These are phyloP conservation scores for Eucalyptus urophylla DNA, from an alignment of 345 rosid species.

Conservation along the genomic window DNA sequence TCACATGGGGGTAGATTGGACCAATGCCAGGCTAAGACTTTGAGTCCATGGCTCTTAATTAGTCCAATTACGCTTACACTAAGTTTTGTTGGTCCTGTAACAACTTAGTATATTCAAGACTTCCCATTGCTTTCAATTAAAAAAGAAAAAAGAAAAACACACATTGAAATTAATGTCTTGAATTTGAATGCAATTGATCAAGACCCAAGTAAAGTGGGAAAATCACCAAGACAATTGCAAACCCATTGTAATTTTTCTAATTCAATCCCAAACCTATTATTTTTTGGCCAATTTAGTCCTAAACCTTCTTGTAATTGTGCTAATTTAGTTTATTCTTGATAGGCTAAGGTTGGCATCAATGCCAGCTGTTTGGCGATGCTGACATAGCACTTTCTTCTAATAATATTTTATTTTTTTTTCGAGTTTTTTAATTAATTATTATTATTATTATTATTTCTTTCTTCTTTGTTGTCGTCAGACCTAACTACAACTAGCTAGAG, in stretches of 20 bases:
- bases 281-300: fast-evolving
- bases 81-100: not conserved
- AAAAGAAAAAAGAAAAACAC: not conserved
- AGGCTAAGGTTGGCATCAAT: too few species aligned
- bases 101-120: not conserved
- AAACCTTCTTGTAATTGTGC: too few species aligned
- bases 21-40: not conserved
- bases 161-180: not conserved
- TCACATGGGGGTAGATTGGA: not conserved
- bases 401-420: too few species aligned
- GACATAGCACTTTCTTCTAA: too few species aligned
- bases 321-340: too few species aligned
- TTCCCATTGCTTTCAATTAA: not conserved
- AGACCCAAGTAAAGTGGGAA: not conserved
- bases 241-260: too few species aligned
- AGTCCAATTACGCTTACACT: not conserved
- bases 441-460: too few species aligned
- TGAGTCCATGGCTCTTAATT: not conserved
- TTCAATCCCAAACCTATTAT: too few species aligned
- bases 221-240: too few species aligned
- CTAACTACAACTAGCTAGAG: too few species aligned
- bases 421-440: too few species aligned
- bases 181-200: not conserved
- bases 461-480: too few species aligned
- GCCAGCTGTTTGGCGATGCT: fast-evolving